Percentiles rank a stretch among this genome's conserved stretches.
phyloP scores from a whole-genome alignment of 2,329 filamentous ascomycete species.

The Endoconidiophora polonica region DNA sequence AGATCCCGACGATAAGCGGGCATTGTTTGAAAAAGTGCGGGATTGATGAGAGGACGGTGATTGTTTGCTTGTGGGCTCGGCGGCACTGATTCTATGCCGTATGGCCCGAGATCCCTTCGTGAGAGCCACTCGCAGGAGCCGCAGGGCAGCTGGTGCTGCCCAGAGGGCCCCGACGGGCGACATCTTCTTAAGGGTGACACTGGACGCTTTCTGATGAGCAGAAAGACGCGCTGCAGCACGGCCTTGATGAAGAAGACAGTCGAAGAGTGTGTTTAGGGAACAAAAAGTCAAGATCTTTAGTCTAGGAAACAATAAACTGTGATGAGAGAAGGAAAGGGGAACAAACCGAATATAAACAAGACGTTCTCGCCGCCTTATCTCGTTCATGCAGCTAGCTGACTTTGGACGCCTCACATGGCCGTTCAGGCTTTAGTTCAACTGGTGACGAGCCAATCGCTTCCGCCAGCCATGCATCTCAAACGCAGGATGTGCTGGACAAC shows the following conservation, averaged over 20 bases:
- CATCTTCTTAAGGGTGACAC: slow-evolving; percentile 25
- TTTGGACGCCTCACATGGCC: slow-evolving; percentile 6
- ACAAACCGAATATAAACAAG: slow-evolving; percentile 7
- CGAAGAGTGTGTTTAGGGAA: background rate
- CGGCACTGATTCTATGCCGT: slow-evolving; percentile 31
- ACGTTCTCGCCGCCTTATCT: slow-evolving; percentile 1
- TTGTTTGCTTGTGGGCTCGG: slow-evolving; percentile 21
- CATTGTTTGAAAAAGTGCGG: slow-evolving; percentile 28
- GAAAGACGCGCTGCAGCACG: slow-evolving; percentile 5
- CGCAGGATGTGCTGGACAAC: slow-evolving; percentile 6
- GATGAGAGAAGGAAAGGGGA: background rate
- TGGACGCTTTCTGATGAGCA: background rate
- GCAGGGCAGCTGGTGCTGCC: slow-evolving; percentile 35
- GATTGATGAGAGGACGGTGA: slow-evolving; percentile 23
- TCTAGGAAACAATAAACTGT: background rate
- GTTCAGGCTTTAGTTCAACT: slow-evolving; percentile 6
- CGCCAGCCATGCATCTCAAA: slow-evolving; percentile 7
- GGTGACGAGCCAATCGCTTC: slow-evolving; percentile 3
- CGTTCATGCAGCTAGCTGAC: slow-evolving; percentile 7
- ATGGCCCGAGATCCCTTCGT: slow-evolving; percentile 34
- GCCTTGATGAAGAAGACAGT: slow-evolving; percentile 4
- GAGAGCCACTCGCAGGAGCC: slow-evolving; percentile 35
- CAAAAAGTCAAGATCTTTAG: slow-evolving; percentile 1
- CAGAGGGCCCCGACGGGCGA: slow-evolving; percentile 39
- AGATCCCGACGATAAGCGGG: slow-evolving; percentile 36